Conservation (phyloP, 139 green algal species). For the Raphidocelis subcapitata region DNA sequence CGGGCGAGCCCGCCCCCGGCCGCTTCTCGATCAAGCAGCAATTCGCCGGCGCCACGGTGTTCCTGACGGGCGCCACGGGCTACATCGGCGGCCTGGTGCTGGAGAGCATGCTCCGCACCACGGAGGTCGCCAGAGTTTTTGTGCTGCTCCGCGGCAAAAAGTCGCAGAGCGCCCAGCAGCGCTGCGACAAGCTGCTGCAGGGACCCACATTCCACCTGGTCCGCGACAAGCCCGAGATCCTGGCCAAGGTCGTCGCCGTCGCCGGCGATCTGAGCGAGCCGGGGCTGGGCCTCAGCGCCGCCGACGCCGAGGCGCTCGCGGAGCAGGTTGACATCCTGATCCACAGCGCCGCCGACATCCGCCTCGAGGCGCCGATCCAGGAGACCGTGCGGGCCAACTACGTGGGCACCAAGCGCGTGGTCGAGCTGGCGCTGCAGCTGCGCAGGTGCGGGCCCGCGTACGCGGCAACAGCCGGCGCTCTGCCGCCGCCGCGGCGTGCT, state of each 20-base stretch:
- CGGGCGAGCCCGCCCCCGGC: no score
- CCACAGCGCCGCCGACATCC: conserved; percentile 32
- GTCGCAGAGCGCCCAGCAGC: no score
- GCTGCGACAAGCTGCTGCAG: no score
- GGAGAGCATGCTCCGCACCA: conserved; percentile 23
- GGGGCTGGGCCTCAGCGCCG: conserved; percentile 1
- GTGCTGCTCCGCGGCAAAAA: conserved; percentile 10
- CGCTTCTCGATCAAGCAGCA: background rate
- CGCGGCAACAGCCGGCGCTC: no score
- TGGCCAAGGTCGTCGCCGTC: background rate
- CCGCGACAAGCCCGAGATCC: background rate
- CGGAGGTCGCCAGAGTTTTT: conserved; percentile 1
- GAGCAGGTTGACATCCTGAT: conserved; percentile 4
- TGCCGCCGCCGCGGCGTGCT: no score
- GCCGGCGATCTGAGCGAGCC: conserved; percentile 9
- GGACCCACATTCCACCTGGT: no score
- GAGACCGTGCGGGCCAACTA: conserved; percentile 41
- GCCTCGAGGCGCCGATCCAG: conserved; percentile 45
- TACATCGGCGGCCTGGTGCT: conserved; percentile 26
- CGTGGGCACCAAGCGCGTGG: conserved; percentile 8
- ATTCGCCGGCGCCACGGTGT: conserved; percentile 2
- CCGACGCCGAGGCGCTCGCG: background rate
- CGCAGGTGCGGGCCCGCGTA: no score
- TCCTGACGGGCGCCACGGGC: conserved; percentile 26
- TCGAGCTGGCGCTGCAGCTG: conserved; percentile 15